Percentiles rank a stretch among this genome's conserved stretches.
Evolutionary conservation across 495 filamentous ascomycete genomes (phyloP).

Genomic region (Trichoderma asperelloides): DNA sequence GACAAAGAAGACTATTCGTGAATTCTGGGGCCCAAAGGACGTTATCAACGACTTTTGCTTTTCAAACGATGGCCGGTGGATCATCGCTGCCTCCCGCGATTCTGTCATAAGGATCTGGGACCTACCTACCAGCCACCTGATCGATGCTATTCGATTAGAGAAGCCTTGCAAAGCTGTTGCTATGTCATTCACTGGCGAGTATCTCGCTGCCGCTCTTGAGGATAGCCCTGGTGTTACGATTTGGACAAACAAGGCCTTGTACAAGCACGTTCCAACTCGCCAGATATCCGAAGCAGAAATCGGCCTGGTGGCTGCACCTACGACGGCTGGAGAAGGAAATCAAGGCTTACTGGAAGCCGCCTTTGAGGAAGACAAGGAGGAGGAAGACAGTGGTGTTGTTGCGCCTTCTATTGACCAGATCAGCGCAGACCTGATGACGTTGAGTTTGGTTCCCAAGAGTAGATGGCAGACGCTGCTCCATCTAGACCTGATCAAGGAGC

Average conservation of each 20-base stretch:
- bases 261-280: constrained; percentile 74
- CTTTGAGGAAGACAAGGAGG: constrained; percentile 43
- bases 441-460: constrained; percentile 79
- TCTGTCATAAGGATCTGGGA: constrained; percentile 85
- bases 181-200: constrained; percentile 86
- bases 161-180: constrained; percentile 72
- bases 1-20: constrained; percentile 80
- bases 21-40: constrained; percentile 81
- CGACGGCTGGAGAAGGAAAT: constrained; percentile 76
- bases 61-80: constrained; percentile 89
- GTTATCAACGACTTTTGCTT: constrained; percentile 82
- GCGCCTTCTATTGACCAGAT: constrained; percentile 62
- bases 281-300: constrained; percentile 72
- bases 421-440: constrained; percentile 67
- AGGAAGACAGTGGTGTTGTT: constrained; percentile 38
- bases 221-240: constrained; percentile 82
- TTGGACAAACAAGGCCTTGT: constrained; percentile 89
- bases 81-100: constrained; percentile 81
- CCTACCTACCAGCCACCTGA: constrained; percentile 86
- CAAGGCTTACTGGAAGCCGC: constrained; percentile 56
- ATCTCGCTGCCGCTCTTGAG: constrained; percentile 77
- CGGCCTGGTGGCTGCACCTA: constrained; percentile 50
- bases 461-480: constrained; percentile 91
- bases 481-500: constrained; percentile 79
- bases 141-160: constrained; percentile 73